Conservation (phyloP, 768 basidiomycete species). For the Dentipellis fragilis region DNA sequence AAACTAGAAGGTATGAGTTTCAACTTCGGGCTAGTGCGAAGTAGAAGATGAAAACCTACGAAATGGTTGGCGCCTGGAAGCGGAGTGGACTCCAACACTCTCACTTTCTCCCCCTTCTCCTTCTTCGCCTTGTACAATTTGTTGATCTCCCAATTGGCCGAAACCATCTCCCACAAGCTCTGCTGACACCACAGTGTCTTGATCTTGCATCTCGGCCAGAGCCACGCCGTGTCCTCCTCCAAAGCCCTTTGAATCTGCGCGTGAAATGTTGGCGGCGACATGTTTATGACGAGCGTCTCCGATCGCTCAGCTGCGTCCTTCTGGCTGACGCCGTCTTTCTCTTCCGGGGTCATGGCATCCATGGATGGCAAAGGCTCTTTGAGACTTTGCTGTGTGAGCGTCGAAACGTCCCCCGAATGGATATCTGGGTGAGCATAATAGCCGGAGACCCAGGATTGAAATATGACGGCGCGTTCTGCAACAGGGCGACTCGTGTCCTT, state of each 20-base stretch:
- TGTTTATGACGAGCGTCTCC: constrained; percentile 7
- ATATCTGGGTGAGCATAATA: constrained; percentile 10
- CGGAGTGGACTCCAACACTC: constrained; percentile 7
- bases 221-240: constrained; percentile 1
- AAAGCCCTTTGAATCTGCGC: constrained; percentile 7
- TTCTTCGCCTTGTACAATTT: constrained; percentile 6
- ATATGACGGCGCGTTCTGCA: constrained; percentile 9
- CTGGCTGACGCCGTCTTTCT: constrained; percentile 8
- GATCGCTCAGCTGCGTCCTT: constrained; percentile 9
- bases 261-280: constrained; percentile 5
- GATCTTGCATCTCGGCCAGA: constrained; percentile 11
- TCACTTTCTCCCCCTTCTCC: constrained; percentile 1
- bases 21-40: background rate
- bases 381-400: constrained; percentile 3
- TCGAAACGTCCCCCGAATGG: constrained; percentile 3
- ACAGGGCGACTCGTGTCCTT: constrained; percentile 4
- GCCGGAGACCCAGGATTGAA: constrained; percentile 11
- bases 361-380: constrained; percentile 4
- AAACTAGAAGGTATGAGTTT: background rate
- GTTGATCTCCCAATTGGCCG: constrained; percentile 11
- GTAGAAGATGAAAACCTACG: background rate
- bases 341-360: constrained; percentile 5
- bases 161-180: constrained; percentile 8
- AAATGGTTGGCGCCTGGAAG: constrained; percentile 13
- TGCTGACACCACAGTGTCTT: constrained; percentile 10